phyloP scores from a whole-genome alignment of 768 basidiomycete species.

The Tulasnella sp. region DNA sequence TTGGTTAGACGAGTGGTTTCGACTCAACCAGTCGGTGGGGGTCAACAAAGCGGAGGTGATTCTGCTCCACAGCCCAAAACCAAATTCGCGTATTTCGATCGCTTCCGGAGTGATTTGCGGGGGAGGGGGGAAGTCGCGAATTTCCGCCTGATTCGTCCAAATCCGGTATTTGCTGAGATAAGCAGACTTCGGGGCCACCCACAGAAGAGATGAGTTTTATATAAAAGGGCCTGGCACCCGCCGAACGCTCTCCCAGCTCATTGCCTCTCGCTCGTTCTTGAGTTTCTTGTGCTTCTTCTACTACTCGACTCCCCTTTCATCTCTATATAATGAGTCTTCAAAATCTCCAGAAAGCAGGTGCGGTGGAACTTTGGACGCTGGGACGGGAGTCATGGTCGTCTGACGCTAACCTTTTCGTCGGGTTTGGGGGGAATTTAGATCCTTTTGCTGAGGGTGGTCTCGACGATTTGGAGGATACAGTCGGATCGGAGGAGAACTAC shows the following conservation, averaged over 20 bases:
- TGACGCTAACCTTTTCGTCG: not conserved
- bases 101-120: not conserved
- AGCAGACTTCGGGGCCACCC: not conserved
- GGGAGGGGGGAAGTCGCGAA: not conserved
- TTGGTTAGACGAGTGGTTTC: too few relatives aligned
- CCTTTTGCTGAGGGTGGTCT: conserved; percentile 94
- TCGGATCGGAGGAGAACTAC: conserved; percentile 76
- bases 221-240: not conserved
- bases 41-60: too few relatives aligned
- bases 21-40: too few relatives aligned
- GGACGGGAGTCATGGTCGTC: conserved; percentile 6
- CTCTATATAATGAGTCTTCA: conserved; percentile 90
- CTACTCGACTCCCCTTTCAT: conserved; percentile 38
- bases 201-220: not conserved
- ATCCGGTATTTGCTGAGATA: not conserved
- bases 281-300: not conserved
- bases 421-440: conserved; percentile 47
- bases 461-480: conserved; percentile 66
- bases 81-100: not conserved
- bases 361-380: conserved; percentile 36
- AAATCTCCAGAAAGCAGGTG: conserved; percentile 81
- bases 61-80: too few relatives aligned
- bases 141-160: not conserved
- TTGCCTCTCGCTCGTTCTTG: not conserved
- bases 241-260: not conserved